phyloP scores from a whole-genome alignment of 441 rosid species.

The Cnidoscolus chayamansa region DNA sequence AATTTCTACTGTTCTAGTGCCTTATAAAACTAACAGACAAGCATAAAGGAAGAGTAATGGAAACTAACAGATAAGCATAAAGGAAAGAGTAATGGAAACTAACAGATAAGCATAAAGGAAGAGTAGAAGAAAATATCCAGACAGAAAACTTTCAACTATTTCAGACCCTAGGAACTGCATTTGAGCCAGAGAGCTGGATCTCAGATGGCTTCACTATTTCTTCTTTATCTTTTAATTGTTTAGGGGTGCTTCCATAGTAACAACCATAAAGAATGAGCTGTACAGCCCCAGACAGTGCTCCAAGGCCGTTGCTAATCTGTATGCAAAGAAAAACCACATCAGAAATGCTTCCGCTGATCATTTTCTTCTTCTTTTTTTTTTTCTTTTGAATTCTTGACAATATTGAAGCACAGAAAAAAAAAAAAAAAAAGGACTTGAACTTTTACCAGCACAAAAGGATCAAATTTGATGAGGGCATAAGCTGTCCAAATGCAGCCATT shows the following conservation, averaged over 20 bases:
- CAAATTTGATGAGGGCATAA: constrained; percentile 55
- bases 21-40: too few relatives aligned
- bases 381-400: too few relatives aligned
- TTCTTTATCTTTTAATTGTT: not conserved
- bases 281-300: constrained; percentile 31
- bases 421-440: not conserved
- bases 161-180: not conserved
- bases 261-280: constrained; percentile 41
- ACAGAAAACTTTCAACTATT: not conserved
- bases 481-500: constrained; percentile 59
- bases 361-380: too few relatives aligned
- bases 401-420: too few relatives aligned
- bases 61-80: too few relatives aligned
- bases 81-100: too few relatives aligned
- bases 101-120: too few relatives aligned
- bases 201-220: constrained; percentile 34
- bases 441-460: constrained; percentile 55
- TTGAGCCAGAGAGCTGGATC: constrained; percentile 37
- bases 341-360: too few relatives aligned
- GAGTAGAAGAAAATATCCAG: not conserved
- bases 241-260: constrained; percentile 37
- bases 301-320: constrained; percentile 62
- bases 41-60: too few relatives aligned
- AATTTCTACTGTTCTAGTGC: too few relatives aligned
- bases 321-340: too few relatives aligned